phyloP scores from a whole-genome alignment of 2,329 filamentous ascomycete species.

The Pseudogymnoascus pannorum region DNA sequence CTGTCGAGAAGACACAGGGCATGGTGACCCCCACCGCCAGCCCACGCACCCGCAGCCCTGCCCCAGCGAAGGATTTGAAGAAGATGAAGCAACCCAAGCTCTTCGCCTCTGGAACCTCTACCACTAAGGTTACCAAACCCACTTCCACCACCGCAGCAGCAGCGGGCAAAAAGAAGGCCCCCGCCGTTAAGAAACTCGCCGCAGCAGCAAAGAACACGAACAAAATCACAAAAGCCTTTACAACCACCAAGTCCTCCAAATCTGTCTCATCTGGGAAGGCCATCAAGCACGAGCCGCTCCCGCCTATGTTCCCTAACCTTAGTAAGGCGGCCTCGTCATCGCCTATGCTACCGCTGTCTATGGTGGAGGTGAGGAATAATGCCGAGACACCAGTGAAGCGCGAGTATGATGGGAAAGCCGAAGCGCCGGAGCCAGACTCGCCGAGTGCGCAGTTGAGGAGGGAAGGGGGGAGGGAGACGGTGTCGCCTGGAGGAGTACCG shows the following conservation, averaged over 20 bases:
- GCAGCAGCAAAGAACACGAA: conserved; percentile 1
- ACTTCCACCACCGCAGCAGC: conserved; percentile 11
- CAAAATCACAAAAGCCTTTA: conserved; percentile 24
- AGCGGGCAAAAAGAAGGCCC: conserved; percentile 19
- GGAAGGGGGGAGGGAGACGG: conserved; percentile 4
- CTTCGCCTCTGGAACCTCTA: conserved; percentile 17
- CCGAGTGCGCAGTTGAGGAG: conserved; percentile 1
- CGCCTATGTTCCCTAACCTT: conserved; percentile 20
- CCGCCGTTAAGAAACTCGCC: conserved; percentile 13
- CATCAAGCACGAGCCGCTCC: neutral
- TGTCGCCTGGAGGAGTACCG: neutral
- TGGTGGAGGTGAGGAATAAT: neutral
- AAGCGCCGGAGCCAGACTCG: neutral
- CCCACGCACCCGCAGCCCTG: conserved; percentile 39
- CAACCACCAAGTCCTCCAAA: conserved; percentile 22
- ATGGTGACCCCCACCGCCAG: conserved; percentile 54
- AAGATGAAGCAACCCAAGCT: conserved; percentile 48
- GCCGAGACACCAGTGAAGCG: neutral
- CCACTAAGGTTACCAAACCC: conserved; percentile 3
- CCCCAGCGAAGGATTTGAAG: conserved; percentile 16
- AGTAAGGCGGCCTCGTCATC: neutral
- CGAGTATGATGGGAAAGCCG: neutral
- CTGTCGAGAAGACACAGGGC: conserved; percentile 37
- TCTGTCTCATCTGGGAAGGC: conserved; percentile 6
- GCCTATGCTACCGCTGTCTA: neutral